Percentiles rank a stretch among this genome's conserved stretches.
Conservation (phyloP, 2,329 filamentous ascomycete species). For the Verticillium nubilum region DNA sequence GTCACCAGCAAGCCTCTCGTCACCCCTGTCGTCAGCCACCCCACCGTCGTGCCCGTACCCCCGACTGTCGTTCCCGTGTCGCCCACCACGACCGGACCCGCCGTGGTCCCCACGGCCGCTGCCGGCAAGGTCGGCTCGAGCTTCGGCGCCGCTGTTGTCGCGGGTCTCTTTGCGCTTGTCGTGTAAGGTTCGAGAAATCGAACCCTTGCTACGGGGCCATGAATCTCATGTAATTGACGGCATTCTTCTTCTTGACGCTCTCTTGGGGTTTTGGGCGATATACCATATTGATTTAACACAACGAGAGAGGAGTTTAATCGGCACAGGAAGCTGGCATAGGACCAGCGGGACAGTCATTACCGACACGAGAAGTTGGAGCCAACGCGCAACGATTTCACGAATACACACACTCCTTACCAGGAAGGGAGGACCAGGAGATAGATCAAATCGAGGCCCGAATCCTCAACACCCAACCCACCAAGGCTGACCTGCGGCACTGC, state of each 20-base stretch:
- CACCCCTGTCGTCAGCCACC: conserved; percentile 1
- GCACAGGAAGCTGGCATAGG: neutral
- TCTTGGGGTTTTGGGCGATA: neutral
- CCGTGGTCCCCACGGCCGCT: conserved; percentile 26
- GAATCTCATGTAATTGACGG: neutral
- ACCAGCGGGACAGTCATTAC: neutral
- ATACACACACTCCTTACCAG: neutral
- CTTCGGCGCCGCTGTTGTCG: conserved; percentile 28
- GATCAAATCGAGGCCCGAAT: neutral
- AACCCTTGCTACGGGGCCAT: neutral
- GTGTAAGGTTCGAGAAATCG: neutral
- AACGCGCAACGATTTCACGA: neutral
- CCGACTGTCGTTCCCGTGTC: conserved; percentile 4
- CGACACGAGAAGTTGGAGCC: neutral
- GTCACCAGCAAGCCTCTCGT: conserved; percentile 2
- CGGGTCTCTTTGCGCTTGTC: conserved; percentile 28
- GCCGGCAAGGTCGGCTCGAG: conserved; percentile 28
- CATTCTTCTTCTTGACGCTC: neutral
- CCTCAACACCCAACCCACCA: neutral
- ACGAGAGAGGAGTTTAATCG: neutral
- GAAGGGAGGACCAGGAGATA: neutral
- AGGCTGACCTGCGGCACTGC: neutral
- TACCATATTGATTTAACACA: neutral
- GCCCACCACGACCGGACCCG: conserved; percentile 1
- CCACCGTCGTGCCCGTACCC: conserved; percentile 6